Conservation (phyloP, 2,329 filamentous ascomycete genomes). For the Arthrobotrys pseudoclavata region DNA sequence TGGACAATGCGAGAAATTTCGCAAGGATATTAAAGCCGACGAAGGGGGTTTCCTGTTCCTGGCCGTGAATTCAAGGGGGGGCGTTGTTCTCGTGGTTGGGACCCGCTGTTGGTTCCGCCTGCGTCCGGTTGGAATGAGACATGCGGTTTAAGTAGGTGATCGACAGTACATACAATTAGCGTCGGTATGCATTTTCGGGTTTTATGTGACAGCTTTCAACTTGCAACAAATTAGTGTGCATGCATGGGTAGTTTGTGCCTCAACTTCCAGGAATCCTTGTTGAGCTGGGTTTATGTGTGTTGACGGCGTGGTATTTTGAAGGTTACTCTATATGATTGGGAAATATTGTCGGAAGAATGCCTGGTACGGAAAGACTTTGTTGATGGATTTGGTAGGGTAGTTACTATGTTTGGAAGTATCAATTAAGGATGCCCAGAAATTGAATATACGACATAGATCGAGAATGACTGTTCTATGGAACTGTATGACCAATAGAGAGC, state of each 20-base stretch:
- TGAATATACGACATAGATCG: too few relatives aligned
- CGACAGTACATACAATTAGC: neutral
- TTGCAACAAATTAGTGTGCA: too few relatives aligned
- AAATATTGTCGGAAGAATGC: neutral
- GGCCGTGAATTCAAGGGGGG: constrained; percentile 12
- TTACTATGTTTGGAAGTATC: neutral
- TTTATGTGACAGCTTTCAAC: neutral
- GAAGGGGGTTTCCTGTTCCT: constrained; percentile 1
- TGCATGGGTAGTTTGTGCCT: too few relatives aligned
- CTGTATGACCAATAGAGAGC: too few relatives aligned
- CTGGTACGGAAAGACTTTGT: neutral
- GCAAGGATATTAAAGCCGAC: constrained; percentile 16
- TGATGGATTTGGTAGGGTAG: neutral
- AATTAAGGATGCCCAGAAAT: too few relatives aligned
- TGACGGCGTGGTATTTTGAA: neutral
- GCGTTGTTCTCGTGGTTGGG: constrained; percentile 16
- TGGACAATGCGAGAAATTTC: neutral
- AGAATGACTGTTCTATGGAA: too few relatives aligned
- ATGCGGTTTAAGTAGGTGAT: neutral
- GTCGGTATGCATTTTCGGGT: neutral
- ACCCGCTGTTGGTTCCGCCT: constrained; percentile 18
- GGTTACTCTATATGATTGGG: neutral
- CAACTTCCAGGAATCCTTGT: neutral
- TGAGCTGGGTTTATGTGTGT: neutral
- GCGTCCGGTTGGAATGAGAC: constrained; percentile 22